Conservation (phyloP, 2,329 filamentous ascomycete genomes). For the Sordariomycetes sp. region DNA sequence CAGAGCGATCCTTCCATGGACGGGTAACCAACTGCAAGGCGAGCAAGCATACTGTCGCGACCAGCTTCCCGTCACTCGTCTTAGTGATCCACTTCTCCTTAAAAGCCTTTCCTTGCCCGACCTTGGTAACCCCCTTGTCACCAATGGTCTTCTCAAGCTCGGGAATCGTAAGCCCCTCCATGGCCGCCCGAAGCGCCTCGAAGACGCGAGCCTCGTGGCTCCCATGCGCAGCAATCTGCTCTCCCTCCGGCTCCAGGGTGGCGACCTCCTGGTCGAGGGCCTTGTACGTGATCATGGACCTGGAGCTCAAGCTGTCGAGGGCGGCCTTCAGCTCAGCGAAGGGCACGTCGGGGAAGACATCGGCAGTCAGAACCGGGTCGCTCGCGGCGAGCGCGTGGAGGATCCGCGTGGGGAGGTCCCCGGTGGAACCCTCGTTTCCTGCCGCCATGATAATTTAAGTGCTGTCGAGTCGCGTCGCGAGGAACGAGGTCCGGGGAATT, state of each 20-base stretch:
- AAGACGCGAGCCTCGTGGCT: conserved; percentile 78
- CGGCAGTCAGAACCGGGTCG: conserved; percentile 52
- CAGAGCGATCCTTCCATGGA: neutral
- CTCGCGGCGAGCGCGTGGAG: conserved; percentile 51
- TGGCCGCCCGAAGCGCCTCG: conserved; percentile 53
- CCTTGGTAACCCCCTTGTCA: conserved; percentile 59
- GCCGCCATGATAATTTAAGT: conserved; percentile 23
- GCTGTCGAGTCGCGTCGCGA: neutral
- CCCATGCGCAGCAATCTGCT: conserved; percentile 59
- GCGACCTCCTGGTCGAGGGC: conserved; percentile 70
- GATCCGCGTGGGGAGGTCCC: conserved; percentile 51
- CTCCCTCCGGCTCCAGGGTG: conserved; percentile 60
- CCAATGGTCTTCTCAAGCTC: conserved; percentile 59
- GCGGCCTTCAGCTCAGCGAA: conserved; percentile 70
- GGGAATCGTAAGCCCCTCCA: conserved; percentile 70
- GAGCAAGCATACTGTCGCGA: conserved; percentile 29
- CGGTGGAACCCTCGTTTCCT: conserved; percentile 19
- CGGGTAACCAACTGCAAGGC: neutral
- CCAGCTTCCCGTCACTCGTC: conserved; percentile 41
- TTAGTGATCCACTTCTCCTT: conserved; percentile 61
- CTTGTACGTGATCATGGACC: conserved; percentile 79
- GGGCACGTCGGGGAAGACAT: conserved; percentile 53
- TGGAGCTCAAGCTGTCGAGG: conserved; percentile 71
- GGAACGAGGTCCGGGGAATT: neutral
- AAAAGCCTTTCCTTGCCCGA: conserved; percentile 93